Conservation (phyloP, 1,284 basidiomycete species). For the Xanthoconium separans region DNA sequence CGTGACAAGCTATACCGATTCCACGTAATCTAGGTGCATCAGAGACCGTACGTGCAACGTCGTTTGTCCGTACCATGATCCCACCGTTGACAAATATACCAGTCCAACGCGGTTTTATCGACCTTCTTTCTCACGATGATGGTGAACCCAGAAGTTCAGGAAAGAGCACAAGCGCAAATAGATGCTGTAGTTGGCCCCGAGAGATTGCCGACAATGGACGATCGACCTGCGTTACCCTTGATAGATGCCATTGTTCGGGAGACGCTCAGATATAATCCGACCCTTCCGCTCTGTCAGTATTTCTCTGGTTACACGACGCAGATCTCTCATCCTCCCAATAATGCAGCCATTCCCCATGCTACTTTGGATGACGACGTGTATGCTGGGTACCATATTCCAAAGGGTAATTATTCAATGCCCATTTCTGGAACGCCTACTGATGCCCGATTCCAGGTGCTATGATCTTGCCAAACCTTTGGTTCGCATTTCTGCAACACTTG, state of each 20-base stretch:
- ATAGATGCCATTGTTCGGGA: not conserved
- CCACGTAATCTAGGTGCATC: not conserved
- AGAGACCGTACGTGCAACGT: not conserved
- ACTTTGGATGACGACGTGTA: not conserved
- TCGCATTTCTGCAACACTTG: too few relatives aligned
- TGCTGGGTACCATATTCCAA: not conserved
- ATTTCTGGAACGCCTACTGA: too few relatives aligned
- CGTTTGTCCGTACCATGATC: not conserved
- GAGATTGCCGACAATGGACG: not conserved
- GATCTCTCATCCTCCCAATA: too few relatives aligned
- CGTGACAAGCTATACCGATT: not conserved
- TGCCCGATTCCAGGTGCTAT: too few relatives aligned
- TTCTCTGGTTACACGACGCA: too few relatives aligned
- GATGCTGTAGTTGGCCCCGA: not conserved
- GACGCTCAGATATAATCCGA: not conserved
- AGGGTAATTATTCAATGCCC: not conserved
- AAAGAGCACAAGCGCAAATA: constrained; percentile 10
- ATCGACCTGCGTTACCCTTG: not conserved
- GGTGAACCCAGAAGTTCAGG: constrained; percentile 1
- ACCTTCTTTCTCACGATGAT: constrained; percentile 7
- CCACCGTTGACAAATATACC: not conserved
- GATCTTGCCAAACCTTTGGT: too few relatives aligned
- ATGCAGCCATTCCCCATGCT: not conserved
- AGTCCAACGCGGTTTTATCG: not conserved
- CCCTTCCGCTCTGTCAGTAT: not conserved